A percentile compares a stretch with the other conserved stretches of the same genome.
Conservation (phyloP, 139 green algal genomes). For the Chlamydomonas asymmetrica region DNA sequence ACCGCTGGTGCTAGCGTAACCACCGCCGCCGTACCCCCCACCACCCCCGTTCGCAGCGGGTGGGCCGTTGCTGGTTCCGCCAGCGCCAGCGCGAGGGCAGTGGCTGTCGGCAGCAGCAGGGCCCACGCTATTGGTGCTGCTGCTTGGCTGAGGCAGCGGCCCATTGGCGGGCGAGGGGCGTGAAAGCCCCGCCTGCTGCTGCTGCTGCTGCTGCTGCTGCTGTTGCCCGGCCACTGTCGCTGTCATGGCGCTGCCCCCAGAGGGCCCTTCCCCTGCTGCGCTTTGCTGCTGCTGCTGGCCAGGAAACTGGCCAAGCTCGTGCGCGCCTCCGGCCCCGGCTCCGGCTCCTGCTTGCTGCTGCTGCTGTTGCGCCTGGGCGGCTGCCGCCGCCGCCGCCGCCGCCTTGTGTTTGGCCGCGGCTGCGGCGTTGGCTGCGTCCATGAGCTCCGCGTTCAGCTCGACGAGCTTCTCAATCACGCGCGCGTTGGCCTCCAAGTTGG, state of each 20-base stretch:
- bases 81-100: too few species aligned
- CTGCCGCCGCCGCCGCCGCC: not conserved
- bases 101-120: too few species aligned
- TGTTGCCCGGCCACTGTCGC: too few species aligned
- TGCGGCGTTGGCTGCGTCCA: slow-evolving; percentile 23
- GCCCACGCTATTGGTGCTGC: too few species aligned
- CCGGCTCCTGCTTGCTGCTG: not conserved
- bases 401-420: slow-evolving; percentile 2
- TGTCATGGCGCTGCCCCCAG: too few species aligned
- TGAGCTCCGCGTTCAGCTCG: slow-evolving; percentile 42
- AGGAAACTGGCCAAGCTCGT: not conserved
- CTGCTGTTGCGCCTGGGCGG: not conserved
- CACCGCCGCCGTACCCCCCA: too few species aligned
- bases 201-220: not conserved
- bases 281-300: not conserved
- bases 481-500: slow-evolving; percentile 36
- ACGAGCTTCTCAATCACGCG: slow-evolving; percentile 40
- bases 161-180: too few species aligned
- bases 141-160: too few species aligned
- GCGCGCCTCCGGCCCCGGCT: not conserved
- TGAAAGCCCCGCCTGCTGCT: not conserved
- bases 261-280: too few species aligned
- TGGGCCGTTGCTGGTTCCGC: too few species aligned
- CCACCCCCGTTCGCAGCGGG: too few species aligned
- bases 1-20: too few species aligned